A percentile compares a stretch with the other conserved stretches of the same genome.
phyloP scores from a whole-genome alignment of 305 asterid species.

The Striga hermonthica region DNA sequence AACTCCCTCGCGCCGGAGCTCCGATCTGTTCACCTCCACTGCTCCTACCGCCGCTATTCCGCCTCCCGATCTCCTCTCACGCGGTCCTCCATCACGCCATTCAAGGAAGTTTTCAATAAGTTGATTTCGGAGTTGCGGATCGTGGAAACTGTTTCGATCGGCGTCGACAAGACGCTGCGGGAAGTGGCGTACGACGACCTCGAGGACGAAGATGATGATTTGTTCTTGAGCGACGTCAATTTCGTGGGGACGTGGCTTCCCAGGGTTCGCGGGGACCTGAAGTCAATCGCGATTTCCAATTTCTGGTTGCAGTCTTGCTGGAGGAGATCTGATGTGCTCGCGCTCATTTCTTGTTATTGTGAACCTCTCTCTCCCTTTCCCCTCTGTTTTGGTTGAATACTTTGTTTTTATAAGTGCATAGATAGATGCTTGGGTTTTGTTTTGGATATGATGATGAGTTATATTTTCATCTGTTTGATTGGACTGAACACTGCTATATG shows the following conservation, averaged over 20 bases:
- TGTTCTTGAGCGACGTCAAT: slow-evolving; percentile 50
- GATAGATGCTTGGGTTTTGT: neutral
- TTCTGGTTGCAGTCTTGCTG: slow-evolving; percentile 79
- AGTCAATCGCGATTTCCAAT: slow-evolving; percentile 53
- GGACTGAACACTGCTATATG: neutral
- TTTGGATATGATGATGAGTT: neutral
- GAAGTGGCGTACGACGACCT: slow-evolving; percentile 48
- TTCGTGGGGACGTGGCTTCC: slow-evolving; percentile 58
- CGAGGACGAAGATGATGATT: slow-evolving; percentile 59
- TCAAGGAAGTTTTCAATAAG: slow-evolving; percentile 45
- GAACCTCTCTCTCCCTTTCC: slow-evolving; percentile 33
- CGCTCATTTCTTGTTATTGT: slow-evolving; percentile 55
- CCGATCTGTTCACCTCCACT: slow-evolving; percentile 50
- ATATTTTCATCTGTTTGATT: neutral
- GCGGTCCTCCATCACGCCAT: slow-evolving; percentile 53
- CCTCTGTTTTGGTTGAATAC: slow-evolving; percentile 12
- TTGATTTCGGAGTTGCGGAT: slow-evolving; percentile 40
- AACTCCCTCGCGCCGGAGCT: slow-evolving; percentile 48
- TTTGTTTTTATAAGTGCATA: neutral
- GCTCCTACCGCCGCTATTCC: slow-evolving; percentile 64
- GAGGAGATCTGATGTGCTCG: slow-evolving; percentile 54
- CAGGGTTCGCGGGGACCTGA: slow-evolving; percentile 40
- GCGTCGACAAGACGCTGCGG: slow-evolving; percentile 59
- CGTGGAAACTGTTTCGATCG: slow-evolving; percentile 51
- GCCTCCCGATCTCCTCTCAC: slow-evolving; percentile 53